Evolutionary conservation across 805 yeast species (phyloP), one percentile per base, ranked within the genome.

Genomic region (Suhomyces vadensis): DNA sequence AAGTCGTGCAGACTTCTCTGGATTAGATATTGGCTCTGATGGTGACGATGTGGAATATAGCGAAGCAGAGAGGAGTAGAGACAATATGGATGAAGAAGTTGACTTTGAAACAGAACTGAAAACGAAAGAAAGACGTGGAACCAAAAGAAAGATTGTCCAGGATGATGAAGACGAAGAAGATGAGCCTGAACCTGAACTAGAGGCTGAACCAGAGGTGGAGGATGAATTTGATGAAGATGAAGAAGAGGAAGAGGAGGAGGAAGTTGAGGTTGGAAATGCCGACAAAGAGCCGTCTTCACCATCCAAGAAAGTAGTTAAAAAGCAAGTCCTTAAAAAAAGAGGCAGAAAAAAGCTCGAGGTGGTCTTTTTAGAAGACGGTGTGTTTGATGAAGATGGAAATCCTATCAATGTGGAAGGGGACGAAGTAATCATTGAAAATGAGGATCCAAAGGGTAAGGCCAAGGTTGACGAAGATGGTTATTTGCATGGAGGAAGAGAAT

Each of bases 361-460:
- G 40, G 63, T 62, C 5, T 49, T 62, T 16, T 54, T 62, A 6
- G 75, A 67, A 35, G 81, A 55, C 31, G 67, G 77, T 23, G 66
- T 69, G 14, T 69, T 77, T 29, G 90, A 86, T 57, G 86, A 79
- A 36, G 78, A 81, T 21, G 95, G 95, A 1, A 78, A 81, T 45
- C 83, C 85, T 11, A 68, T 81, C 42, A 73, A 74, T 22, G 74
- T 91, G 5, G 71, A 69, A 17, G 78, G 84, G 57, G 96, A 90
- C 59, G 97, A 92, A 69, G 83, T 84, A 36, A 81, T 78, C 6
- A 73, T 89, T 11, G 85, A 85, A 1, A 58, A 68, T 46, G 84
- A 77, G 50, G 97, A 92, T 63, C 78, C 81, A 6, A 80, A 79
- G 44, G 98, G 97, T 39, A 87, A 84, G 47, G 73, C 63, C 6